These are phyloP conservation scores for Eucalyptus marginata DNA, from an alignment of 345 rosid species.

Conservation along the genomic window DNA sequence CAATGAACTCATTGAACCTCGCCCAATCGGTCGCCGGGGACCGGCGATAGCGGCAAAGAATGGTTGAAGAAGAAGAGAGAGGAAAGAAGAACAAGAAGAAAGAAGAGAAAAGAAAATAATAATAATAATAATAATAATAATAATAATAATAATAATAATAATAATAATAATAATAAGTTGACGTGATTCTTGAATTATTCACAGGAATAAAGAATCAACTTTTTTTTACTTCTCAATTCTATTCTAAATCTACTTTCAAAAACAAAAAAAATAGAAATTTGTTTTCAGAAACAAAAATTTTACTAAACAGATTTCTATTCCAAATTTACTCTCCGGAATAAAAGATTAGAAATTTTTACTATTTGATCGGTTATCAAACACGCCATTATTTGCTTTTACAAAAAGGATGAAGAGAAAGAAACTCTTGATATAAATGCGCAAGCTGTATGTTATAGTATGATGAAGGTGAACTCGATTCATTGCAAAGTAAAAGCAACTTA, in stretches of 20 bases:
- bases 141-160: no score
- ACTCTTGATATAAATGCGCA: background rate
- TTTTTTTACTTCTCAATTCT: no score
- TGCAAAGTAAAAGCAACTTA: background rate
- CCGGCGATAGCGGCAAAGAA: fast-evolving
- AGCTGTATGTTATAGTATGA: background rate
- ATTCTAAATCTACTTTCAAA: fast-evolving
- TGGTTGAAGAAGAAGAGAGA: no score
- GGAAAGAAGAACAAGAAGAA: no score
- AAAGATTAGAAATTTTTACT: fast-evolving
- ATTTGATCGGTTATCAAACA: fast-evolving
- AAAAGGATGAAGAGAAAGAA: fast-evolving
- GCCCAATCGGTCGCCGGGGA: fast-evolving
- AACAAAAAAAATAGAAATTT: fast-evolving
- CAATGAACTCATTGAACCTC: fast-evolving
- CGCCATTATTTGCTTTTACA: background rate
- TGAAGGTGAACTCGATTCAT: background rate
- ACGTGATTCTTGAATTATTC: no score
- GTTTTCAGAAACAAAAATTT: fast-evolving
- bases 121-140: no score
- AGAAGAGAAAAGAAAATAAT: no score
- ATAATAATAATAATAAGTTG: no score
- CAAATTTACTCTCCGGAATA: fast-evolving
- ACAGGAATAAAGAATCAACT: fast-evolving
- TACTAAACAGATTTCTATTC: fast-evolving